These are phyloP conservation scores for Candida dendrica DNA, from an alignment of 805 yeast genomes.

Conservation along the genomic window DNA sequence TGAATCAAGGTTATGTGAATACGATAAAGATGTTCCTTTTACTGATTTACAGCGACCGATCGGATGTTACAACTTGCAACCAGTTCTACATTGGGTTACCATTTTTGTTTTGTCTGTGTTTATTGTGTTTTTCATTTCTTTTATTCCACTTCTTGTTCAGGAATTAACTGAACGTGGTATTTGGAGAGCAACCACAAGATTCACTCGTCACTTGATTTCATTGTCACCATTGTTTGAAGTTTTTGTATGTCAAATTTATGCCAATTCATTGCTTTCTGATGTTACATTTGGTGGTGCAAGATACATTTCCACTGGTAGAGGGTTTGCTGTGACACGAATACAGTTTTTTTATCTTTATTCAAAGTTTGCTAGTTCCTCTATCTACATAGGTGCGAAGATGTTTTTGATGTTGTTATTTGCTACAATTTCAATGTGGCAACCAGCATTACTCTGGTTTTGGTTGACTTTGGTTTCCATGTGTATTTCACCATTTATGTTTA, in stretches of 20 bases:
- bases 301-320: constrained; percentile 90
- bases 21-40: constrained; percentile 58
- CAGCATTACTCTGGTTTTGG: constrained; percentile 70
- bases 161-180: constrained; percentile 83
- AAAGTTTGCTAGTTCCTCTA: constrained; percentile 67
- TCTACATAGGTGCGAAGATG: constrained; percentile 69
- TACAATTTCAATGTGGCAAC: constrained; percentile 75
- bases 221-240: constrained; percentile 91
- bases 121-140: constrained; percentile 88
- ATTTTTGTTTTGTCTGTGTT: constrained; percentile 84
- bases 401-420: constrained; percentile 69
- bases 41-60: constrained; percentile 69
- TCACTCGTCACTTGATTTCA: constrained; percentile 70
- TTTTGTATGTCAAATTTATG: constrained; percentile 89
- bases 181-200: constrained; percentile 63
- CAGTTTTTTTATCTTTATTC: constrained; percentile 70
- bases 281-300: constrained; percentile 87
- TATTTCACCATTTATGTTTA: constrained; percentile 66
- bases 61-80: constrained; percentile 82
- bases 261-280: constrained; percentile 68
- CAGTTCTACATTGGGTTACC: constrained; percentile 86
- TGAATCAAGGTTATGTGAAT: constrained; percentile 64
- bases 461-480: constrained; percentile 58
- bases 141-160: constrained; percentile 80
- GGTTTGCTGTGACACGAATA: constrained; percentile 80